Percentiles rank a stretch among this genome's conserved stretches.
These are phyloP conservation scores for Trichoderma virens DNA, from an alignment of 495 filamentous ascomycete species.

Conservation along the genomic window DNA sequence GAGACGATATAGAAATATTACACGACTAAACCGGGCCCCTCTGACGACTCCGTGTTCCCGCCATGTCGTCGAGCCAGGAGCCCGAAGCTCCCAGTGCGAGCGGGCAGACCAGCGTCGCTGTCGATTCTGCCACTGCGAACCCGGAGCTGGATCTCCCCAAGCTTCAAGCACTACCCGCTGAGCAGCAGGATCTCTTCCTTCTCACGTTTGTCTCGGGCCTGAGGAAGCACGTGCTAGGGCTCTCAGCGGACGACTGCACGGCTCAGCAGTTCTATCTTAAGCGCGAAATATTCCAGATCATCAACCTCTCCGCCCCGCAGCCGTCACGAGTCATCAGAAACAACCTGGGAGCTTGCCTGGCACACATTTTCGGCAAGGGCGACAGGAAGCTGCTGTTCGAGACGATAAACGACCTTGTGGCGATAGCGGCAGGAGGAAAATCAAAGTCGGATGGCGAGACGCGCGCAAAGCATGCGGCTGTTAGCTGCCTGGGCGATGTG, in stretches of 20 bases:
- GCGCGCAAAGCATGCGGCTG: slow-evolving; percentile 73
- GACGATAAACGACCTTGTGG: slow-evolving; percentile 80
- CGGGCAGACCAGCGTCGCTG: slow-evolving; percentile 23
- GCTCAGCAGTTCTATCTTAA: slow-evolving; percentile 84
- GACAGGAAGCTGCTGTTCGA: slow-evolving; percentile 91
- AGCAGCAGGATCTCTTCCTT: slow-evolving; percentile 93
- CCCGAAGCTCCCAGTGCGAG: slow-evolving; percentile 9
- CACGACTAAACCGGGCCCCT: not conserved
- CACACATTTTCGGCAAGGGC: slow-evolving; percentile 75
- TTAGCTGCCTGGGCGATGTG: slow-evolving; percentile 79
- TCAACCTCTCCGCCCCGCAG: slow-evolving; percentile 75
- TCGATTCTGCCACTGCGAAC: slow-evolving; percentile 32
- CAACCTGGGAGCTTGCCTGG: slow-evolving; percentile 76
- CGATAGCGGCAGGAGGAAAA: slow-evolving; percentile 69
- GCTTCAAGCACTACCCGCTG: slow-evolving; percentile 80
- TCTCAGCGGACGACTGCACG: slow-evolving; percentile 71
- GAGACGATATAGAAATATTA: not conserved
- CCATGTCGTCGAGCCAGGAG: slow-evolving; percentile 10
- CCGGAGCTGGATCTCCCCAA: slow-evolving; percentile 78
- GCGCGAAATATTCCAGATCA: slow-evolving; percentile 81
- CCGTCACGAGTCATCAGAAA: slow-evolving; percentile 86
- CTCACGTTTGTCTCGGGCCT: slow-evolving; percentile 82
- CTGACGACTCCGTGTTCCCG: not conserved
- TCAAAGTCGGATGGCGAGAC: slow-evolving; percentile 61
- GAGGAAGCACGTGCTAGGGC: slow-evolving; percentile 65